These are phyloP conservation scores for Penicillium paradoxum DNA, from an alignment of 495 filamentous ascomycete genomes.

Conservation along the genomic window DNA sequence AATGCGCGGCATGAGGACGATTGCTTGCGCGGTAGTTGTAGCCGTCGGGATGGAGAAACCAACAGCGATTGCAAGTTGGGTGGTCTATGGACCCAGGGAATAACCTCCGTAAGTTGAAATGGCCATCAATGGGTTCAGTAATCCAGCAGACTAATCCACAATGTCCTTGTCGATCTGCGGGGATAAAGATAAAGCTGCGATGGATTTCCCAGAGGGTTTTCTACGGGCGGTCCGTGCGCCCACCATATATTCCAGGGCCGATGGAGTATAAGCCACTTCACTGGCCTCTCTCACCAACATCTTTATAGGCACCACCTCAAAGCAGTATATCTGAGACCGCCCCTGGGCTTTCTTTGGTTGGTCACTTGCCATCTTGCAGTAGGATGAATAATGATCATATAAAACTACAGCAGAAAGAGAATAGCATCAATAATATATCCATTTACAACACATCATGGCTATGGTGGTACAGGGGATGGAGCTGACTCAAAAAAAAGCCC, in stretches of 20 bases:
- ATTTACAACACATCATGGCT: slow-evolving; percentile 29
- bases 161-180: slow-evolving; percentile 9
- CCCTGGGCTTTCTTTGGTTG: too few relatives aligned
- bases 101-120: neutral
- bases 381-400: too few relatives aligned
- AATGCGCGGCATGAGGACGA: slow-evolving; percentile 1
- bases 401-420: neutral
- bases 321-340: too few relatives aligned
- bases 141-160: neutral
- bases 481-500: slow-evolving; percentile 8
- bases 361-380: too few relatives aligned
- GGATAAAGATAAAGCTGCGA: slow-evolving; percentile 2
- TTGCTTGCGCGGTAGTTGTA: neutral
- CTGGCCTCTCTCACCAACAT: too few relatives aligned
- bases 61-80: neutral
- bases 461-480: slow-evolving; percentile 27
- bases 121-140: neutral
- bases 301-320: too few relatives aligned
- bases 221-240: neutral
- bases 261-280: neutral
- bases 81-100: neutral
- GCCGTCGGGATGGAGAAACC: neutral
- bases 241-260: neutral
- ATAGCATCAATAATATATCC: slow-evolving; percentile 16
- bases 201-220: slow-evolving; percentile 2